Evolutionary conservation across 2,329 filamentous ascomycete species (phyloP), one percentile per base, ranked within the genome.

Genomic region (Pseudogymnoascus sp.): DNA sequence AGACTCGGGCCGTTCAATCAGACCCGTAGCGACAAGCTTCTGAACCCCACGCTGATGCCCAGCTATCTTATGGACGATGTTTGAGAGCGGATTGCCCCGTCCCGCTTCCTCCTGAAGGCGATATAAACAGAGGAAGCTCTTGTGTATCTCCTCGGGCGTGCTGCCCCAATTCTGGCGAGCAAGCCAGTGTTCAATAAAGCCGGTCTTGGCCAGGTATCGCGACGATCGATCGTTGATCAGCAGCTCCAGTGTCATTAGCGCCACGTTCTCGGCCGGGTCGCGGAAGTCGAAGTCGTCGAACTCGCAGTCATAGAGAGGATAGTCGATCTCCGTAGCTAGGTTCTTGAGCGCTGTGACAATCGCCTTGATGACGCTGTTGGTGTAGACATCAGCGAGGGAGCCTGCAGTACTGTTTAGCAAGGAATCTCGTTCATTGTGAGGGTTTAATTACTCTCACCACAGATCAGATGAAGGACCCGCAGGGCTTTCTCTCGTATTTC

Each of bases 121-220:
- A 62, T 23, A 65, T 25, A 56, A 59, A 69, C 67, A 62, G 71
- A 73, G 74, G 69, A 86, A 88, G 67, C 82, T 85, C 14, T 71
- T 74, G n/a, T 75, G 76, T 42, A 79, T 76, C 64, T 85, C 81
- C 62, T 82, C 79, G 1, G 80, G 75, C 1, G 74, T 75, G 16
- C 79, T 76, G 18, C 88, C 89, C 78, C 89, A 92, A 6, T 84
- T 82, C 72, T 92, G 90, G 68, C 83, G 85, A 35, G 79, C 82
- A n/a, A 92, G 80, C 89, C 89, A 92, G 63, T 83, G 84, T 65
- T 87, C 85, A 40, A 92, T 80, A 66, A 92, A 84, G 5, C 81
- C 80, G 38, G 86, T 84, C 71, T 84, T 79, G 63, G 87, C 75
- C 16, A 91, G 75, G 62, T 80, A 80, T 25, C 80, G 78, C 1